Evolutionary conservation across 2,329 filamentous ascomycete species (phyloP), one percentile per base, ranked within the genome.

Genomic region (Ceratocystis cacaofunesta): DNA sequence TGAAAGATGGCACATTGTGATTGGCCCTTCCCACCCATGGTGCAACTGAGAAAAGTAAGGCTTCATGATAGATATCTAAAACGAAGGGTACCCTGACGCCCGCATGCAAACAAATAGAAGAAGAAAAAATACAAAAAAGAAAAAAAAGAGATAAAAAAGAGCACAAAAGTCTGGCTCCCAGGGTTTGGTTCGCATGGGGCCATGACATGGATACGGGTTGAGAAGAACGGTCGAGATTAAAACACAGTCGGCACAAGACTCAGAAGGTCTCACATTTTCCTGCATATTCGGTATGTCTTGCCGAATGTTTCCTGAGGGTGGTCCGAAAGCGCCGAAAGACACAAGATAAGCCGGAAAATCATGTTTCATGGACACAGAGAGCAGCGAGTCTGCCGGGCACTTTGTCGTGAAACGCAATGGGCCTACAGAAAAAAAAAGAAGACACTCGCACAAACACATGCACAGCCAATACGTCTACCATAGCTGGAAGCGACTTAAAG

Each of bases 331-430:
- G 28, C 55, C 28, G 55, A 58, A 22, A 36, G 28, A 17, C 15
- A 58, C 55, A 58, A 58, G 28, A 58, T 58, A 30, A 58, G 55
- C 55, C 55, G 55, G 28, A 58, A 58, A 58, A 58, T 32, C 55
- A 8, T 58, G 55, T 58, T 58, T 58, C 55, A 58, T 36, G 17
- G 25, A 22, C 32, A 25, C 15, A 58, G 15, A n/a, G 22, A 17
- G 32, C n/a, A 32, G 15, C 25, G 5, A 58, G 17, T 57, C 28
- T 58, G 17, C 6, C 5, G 3, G 25, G 52, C 5, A 30, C 12
- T 28, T 28, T 30, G 5, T 57, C 52, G 28, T 30, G 22, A 30
- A 28, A 57, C 52, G 17, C 36, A 28, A 3, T 30, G 17, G 55
- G 15, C 28, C 28, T 10, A n/a, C 7, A 36, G 28, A 5, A 28